Evolutionary conservation across 1,139 yeast genomes (phyloP).

Genomic region (Yamadazyma taylorii): DNA sequence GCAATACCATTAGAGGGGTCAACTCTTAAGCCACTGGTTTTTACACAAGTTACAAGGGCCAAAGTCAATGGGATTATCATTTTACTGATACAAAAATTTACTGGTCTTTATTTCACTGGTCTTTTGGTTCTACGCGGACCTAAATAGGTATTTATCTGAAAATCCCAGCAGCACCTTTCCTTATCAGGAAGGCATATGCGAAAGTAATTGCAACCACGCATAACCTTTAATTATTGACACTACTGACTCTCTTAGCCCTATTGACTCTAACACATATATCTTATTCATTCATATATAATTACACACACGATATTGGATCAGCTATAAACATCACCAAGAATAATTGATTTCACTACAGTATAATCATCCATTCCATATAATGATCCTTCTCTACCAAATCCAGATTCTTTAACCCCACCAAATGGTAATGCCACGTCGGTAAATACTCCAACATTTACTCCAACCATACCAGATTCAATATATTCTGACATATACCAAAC

Average conservation of each 20-base stretch:
- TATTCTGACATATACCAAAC: constrained; percentile 51
- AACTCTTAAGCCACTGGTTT: neutral
- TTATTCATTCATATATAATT: too few relatives aligned
- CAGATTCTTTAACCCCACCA: constrained; percentile 51
- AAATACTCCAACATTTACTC: constrained; percentile 46
- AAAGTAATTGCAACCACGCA: constrained; percentile 77
- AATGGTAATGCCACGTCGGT: constrained; percentile 51
- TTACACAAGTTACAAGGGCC: neutral
- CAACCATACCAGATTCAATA: constrained; percentile 47
- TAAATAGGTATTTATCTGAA: too few relatives aligned
- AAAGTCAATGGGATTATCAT: neutral
- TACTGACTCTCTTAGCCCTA: too few relatives aligned
- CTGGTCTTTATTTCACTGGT: too few relatives aligned
- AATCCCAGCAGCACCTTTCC: constrained; percentile 6
- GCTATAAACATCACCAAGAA: constrained; percentile 37
- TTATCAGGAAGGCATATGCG: constrained; percentile 27
- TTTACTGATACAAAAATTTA: neutral
- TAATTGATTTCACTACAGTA: constrained; percentile 39
- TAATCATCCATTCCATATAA: constrained; percentile 48
- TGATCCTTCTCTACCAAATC: constrained; percentile 54
- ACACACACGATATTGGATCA: too few relatives aligned
- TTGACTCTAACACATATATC: too few relatives aligned
- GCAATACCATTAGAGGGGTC: constrained; percentile 2
- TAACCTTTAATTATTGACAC: constrained; percentile 23
- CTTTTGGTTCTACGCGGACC: too few relatives aligned